Evolutionary conservation across 2,329 filamentous ascomycete species (phyloP).

Genomic region (Emergomyces orientalis): DNA sequence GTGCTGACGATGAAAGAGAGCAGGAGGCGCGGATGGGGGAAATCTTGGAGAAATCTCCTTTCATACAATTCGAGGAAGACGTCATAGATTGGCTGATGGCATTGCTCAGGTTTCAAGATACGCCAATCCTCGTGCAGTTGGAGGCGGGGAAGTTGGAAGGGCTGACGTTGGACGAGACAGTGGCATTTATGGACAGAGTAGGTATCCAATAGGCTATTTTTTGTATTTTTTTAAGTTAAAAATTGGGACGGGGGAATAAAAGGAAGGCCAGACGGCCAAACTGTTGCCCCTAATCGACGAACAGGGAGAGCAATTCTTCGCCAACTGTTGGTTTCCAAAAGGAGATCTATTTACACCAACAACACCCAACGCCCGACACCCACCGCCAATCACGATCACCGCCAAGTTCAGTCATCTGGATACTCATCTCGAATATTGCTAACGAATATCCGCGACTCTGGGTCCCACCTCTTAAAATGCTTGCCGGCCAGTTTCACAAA

Average conservation of each 20-base stretch:
- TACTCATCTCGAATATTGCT: conserved; percentile 78
- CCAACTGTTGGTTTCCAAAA: not conserved
- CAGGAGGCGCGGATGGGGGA: conserved; percentile 22
- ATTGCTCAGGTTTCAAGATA: conserved; percentile 35
- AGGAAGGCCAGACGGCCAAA: not conserved
- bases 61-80: conserved; percentile 30
- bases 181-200: conserved; percentile 25
- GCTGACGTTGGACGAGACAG: conserved; percentile 31
- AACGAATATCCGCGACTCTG: conserved; percentile 57
- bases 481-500: conserved; percentile 65
- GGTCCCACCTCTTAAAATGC: conserved; percentile 82
- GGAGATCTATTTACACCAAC: not conserved
- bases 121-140: conserved; percentile 45
- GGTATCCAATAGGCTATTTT: conserved; percentile 13
- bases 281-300: not conserved
- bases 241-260: not conserved
- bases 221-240: not conserved
- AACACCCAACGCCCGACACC: not conserved
- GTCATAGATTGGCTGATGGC: conserved; percentile 36
- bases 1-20: conserved; percentile 12
- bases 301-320: not conserved
- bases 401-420: conserved; percentile 60
- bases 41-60: conserved; percentile 23
- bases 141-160: conserved; percentile 39
- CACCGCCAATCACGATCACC: not conserved